Base-by-base conservation (phyloP, 352 stramenopile genomes). In the Elongisporangium undulatum region DNA sequence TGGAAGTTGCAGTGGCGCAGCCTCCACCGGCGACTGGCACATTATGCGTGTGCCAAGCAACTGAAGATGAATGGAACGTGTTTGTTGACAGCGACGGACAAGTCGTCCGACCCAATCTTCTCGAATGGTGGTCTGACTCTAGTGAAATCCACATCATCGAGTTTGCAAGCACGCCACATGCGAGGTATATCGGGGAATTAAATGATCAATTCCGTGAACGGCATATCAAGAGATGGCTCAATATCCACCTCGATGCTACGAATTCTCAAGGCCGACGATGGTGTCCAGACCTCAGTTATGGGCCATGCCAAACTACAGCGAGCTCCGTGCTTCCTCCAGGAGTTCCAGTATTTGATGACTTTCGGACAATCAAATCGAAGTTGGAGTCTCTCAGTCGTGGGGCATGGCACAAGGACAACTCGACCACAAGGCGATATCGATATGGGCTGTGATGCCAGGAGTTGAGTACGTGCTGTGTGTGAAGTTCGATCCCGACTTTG, bases 381-480 rank as follows among this genome's bases (percentile, higher is more conserved):
- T 73, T 59, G 67, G 71, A 17, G 67, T 73, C 57, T 69, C 67
- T 15, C 71, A 79, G 59, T 21, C 45, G 62, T 73, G 71, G 64
- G 71, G 66, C 52, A 72, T 68, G 52, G 60, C 60, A 60, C 64
- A 51, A 70, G 68, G 69, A 61, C 57, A 76, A 63, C 65, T 76
- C 60, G 63, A 77, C 63, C 63, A 68, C 63, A 74, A 71, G 65
- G 65, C 66, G 56, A 65, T 69, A 54, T 59, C 60, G 58, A 59
- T 71, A 57, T 75, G 59, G 70, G 53, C 64, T 55, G 55, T 56
- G 51, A 73, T 71, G 67, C 64, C 71, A 62, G 67, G 70, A 64
- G 67, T 79, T 39, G 67, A 79, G 63, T 73, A 75, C 57, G 64
- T 71, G 54, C 58, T 77, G 61, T 72, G 69, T 68, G 61, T 74